Percentiles rank a stretch among this genome's conserved stretches.
Evolutionary conservation across 1,284 basidiomycete species (phyloP).

Genomic region (Papiliotrema terrestris): DNA sequence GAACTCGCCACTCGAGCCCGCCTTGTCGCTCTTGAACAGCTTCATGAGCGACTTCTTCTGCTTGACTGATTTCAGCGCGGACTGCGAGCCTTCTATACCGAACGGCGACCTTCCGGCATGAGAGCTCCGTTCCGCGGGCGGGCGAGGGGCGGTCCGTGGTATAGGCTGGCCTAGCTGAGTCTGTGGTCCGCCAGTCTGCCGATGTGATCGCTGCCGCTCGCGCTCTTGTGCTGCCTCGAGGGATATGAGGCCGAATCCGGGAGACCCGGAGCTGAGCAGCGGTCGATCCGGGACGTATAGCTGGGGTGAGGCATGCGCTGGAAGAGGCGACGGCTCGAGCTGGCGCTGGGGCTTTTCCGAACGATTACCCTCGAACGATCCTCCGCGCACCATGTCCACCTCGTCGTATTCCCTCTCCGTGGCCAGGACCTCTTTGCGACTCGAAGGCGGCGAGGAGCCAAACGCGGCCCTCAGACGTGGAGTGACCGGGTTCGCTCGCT

Average conservation of each 20-base stretch:
- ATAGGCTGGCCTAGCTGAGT: too few species aligned
- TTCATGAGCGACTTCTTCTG: constrained; percentile 77
- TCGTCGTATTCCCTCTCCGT: not conserved
- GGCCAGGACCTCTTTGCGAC: not conserved
- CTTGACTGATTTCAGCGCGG: constrained; percentile 49
- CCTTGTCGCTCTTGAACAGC: constrained; percentile 56
- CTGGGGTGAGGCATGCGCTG: not conserved
- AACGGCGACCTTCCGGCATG: not conserved
- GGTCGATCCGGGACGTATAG: not conserved
- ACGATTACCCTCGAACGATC: not conserved
- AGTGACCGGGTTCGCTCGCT: not conserved
- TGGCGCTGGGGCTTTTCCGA: not conserved
- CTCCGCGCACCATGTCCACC: not conserved
- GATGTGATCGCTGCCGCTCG: not conserved
- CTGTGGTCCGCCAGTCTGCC: not conserved
- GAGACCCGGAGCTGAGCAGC: constrained; percentile 2
- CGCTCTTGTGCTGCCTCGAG: constrained; percentile 7
- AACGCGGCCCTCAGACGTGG: not conserved
- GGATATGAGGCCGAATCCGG: constrained; percentile 7
- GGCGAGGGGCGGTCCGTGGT: too few species aligned
- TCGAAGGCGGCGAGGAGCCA: not conserved
- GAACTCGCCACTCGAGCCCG: not conserved
- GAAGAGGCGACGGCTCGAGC: not conserved
- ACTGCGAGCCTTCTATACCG: not conserved
- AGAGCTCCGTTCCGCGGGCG: not conserved